A percentile compares a stretch with the other conserved stretches of the same genome.
phyloP scores from a whole-genome alignment of 202 grass and related monocot genomes.

The Cymbopogon flexuosus region DNA sequence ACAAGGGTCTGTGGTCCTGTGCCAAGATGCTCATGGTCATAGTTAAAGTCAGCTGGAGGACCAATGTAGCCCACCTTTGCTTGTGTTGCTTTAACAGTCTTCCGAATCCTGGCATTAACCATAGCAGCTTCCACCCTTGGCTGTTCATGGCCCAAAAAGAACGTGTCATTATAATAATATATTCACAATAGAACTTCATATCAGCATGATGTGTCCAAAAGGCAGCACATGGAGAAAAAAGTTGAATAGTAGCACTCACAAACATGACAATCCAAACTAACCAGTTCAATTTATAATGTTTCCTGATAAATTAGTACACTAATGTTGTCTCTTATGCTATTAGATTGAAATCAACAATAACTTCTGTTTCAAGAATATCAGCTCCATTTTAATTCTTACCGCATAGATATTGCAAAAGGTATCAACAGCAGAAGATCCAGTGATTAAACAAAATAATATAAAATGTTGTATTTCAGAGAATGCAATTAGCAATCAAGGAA shows the following conservation, averaged over 20 bases:
- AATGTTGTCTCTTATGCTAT: background rate
- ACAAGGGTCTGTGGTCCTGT: constrained; percentile 72
- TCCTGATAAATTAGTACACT: background rate
- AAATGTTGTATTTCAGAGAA: background rate
- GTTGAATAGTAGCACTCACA: background rate
- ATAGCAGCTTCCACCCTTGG: constrained; percentile 93
- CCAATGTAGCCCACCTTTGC: constrained; percentile 95
- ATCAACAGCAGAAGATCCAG: background rate
- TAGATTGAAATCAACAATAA: background rate
- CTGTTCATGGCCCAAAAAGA: constrained; percentile 41
- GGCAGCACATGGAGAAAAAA: background rate
- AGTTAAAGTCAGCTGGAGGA: constrained; percentile 76
- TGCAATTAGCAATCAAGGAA: background rate
- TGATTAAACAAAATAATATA: background rate
- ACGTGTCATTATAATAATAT: background rate
- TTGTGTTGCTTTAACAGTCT: constrained; percentile 73
- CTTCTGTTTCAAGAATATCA: constrained; percentile 1
- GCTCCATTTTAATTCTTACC: background rate
- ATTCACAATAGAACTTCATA: background rate
- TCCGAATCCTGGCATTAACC: constrained; percentile 89
- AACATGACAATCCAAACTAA: background rate
- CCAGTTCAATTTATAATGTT: background rate
- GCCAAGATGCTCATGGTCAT: constrained; percentile 77
- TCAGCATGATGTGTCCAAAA: background rate
- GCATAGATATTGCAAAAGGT: background rate